A percentile compares a stretch with the other conserved stretches of the same genome.
phyloP scores from a whole-genome alignment of 2,329 filamentous ascomycete genomes.

The Sarocladium strictum region DNA sequence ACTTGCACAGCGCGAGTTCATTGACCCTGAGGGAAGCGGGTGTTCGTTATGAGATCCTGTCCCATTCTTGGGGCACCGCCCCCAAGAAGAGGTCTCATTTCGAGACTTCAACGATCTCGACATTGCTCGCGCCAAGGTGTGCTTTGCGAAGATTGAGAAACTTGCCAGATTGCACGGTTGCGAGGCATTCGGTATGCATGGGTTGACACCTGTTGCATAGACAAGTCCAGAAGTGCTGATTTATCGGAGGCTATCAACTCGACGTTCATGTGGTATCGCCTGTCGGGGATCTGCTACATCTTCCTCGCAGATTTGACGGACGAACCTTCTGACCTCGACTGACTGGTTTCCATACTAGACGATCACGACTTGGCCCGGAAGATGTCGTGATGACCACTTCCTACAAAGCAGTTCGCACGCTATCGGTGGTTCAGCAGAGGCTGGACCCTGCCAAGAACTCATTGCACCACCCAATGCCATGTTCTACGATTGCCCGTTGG shows the following conservation, averaged over 20 bases:
- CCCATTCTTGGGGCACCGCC: slow-evolving; percentile 17
- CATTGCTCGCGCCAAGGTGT: not conserved
- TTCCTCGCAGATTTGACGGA: slow-evolving; percentile 11
- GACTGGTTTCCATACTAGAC: not conserved
- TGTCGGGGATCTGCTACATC: slow-evolving; percentile 11
- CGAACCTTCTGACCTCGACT: not conserved
- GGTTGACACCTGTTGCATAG: slow-evolving; percentile 18
- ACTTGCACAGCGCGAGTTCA: slow-evolving; percentile 15
- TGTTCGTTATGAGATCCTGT: slow-evolving; percentile 18
- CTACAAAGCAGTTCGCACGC: not conserved
- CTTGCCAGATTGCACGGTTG: not conserved
- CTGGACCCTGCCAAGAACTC: slow-evolving; percentile 61
- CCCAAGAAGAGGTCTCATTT: slow-evolving; percentile 17
- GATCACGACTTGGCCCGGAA: not conserved
- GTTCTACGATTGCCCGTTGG: slow-evolving; percentile 26
- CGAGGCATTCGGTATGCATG: slow-evolving; percentile 11
- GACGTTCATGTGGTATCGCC: slow-evolving; percentile 17
- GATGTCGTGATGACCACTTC: not conserved
- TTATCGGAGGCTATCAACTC: slow-evolving; percentile 12
- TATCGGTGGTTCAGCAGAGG: slow-evolving; percentile 31
- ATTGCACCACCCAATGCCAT: slow-evolving; percentile 34
- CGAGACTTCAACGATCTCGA: slow-evolving; percentile 15
- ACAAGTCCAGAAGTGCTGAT: slow-evolving; percentile 16
- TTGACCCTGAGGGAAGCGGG: slow-evolving; percentile 10
- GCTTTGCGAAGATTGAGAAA: slow-evolving; percentile 5